These are phyloP conservation scores for Sporothrix humicola DNA, from an alignment of 2,329 filamentous ascomycete genomes.

Conservation along the genomic window DNA sequence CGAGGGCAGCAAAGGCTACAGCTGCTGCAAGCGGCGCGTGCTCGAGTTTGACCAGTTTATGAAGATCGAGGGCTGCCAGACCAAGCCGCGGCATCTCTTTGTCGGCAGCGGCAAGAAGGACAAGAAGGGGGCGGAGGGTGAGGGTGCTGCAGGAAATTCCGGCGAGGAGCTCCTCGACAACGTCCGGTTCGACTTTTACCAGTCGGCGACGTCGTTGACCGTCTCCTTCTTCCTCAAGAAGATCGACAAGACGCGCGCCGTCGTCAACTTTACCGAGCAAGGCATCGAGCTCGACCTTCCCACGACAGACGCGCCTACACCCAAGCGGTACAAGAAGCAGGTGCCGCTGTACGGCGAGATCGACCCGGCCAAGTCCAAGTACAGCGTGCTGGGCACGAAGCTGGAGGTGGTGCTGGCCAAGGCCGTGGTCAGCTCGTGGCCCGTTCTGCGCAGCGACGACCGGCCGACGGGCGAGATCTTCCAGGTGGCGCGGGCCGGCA, in stretches of 20 bases:
- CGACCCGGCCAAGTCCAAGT: conserved; percentile 74
- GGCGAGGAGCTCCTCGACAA: conserved; percentile 73
- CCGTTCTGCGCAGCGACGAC: conserved; percentile 81
- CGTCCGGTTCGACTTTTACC: conserved; percentile 91
- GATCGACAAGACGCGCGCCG: conserved; percentile 81
- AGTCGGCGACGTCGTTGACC: conserved; percentile 83
- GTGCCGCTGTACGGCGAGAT: conserved; percentile 80
- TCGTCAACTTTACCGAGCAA: conserved; percentile 69
- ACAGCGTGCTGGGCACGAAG: conserved; percentile 87
- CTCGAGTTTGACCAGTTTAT: conserved; percentile 98
- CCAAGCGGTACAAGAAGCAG: conserved; percentile 75
- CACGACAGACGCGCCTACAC: conserved; percentile 73
- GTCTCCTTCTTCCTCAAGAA: conserved; percentile 96
- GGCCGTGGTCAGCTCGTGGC: conserved; percentile 80
- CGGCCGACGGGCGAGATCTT: conserved; percentile 74
- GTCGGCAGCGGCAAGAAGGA: conserved; percentile 75
- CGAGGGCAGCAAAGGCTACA: conserved; percentile 97
- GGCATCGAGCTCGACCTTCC: conserved; percentile 77
- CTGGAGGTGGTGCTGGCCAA: conserved; percentile 77
- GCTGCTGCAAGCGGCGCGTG: conserved; percentile 93
- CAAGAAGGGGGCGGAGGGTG: conserved; percentile 43
- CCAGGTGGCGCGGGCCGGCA: conserved; percentile 81
- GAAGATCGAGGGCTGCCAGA: conserved; percentile 90
- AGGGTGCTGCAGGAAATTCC: conserved; percentile 35
- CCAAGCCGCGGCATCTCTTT: conserved; percentile 82